Base-by-base conservation (phyloP, 768 basidiomycete genomes). In the Trametes cinnabarina region DNA sequence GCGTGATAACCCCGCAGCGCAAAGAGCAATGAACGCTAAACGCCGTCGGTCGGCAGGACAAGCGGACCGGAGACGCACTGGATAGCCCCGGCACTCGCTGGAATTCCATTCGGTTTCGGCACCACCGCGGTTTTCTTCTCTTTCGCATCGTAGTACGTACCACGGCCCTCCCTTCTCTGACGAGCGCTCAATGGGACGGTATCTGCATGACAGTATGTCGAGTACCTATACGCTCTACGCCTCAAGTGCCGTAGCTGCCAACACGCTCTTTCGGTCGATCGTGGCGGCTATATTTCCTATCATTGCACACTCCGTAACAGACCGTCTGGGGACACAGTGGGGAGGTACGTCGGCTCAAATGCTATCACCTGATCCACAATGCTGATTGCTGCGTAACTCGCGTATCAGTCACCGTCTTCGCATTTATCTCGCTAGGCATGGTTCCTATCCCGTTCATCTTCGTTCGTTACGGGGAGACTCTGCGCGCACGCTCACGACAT, bases 381-480 rank as follows among this genome's bases (percentile, higher is more conserved):
- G n/a, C n/a, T n/a, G n/a, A n/a, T n/a, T n/a, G n/a, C n/a, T n/a
- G n/a, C n/a, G n/a, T n/a, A n/a, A n/a, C n/a, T 32, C 2, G 12
- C 12, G 12, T 32, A 12, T 6, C 47, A 67, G 68, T 66, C 4
- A 61, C 68, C 4, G 19, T 69, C 0, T 69, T 69, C 50, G 66
- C 51, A 26, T 65, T 66, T 47, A 48, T 67, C 41, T 62, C 66
- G 15, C 37, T 65, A 9, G 57, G 28, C 5, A 51, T 69, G 20
- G 34, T 65, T 20, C 67, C 64, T 3, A 65, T 69, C 22, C 66
- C 66, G 11, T 42, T 67, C 17, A 56, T 64, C 23, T 69, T 69
- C 52, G 57, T 69, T 8, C 61, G 68, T 15, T 65, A 58, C 42
- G 66, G 68, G 3, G 51, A 58, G 12, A 14, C 51, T 37, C 47